A percentile compares a stretch with the other conserved stretches of the same genome.
phyloP scores from a whole-genome alignment of 192 early-diverging fungal species.

The Mortierella claussenii region DNA sequence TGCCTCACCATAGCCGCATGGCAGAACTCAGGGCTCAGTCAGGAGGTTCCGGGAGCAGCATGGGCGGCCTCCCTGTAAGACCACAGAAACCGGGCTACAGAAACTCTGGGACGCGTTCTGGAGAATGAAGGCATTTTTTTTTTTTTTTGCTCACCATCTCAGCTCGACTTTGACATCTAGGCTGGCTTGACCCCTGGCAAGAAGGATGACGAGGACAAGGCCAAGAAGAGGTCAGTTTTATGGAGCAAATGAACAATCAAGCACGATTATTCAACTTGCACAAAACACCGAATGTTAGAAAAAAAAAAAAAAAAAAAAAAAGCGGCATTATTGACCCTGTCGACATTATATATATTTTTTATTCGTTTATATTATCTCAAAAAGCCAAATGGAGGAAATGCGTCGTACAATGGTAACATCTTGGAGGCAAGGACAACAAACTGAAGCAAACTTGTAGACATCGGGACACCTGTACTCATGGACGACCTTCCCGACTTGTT shows the following conservation, averaged over 20 bases:
- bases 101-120: no score
- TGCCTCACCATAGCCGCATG: slow-evolving; percentile 43
- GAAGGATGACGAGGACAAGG: slow-evolving; percentile 70
- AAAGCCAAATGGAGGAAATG: slow-evolving; percentile 88
- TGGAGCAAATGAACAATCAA: no score
- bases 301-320: no score
- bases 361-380: neutral
- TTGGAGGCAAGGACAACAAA: no score
- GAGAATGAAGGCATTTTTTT: slow-evolving; percentile 1
- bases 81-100: no score
- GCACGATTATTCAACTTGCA: no score
- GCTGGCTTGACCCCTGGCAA: slow-evolving; percentile 50
- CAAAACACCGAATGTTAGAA: no score
- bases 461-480: no score
- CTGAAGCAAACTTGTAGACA: no score
- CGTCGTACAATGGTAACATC: slow-evolving; percentile 83
- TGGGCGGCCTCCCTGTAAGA: slow-evolving; percentile 37
- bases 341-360: no score
- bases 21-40: slow-evolving; percentile 52
- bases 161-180: slow-evolving; percentile 14
- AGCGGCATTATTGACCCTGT: neutral
- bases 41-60: slow-evolving; percentile 38
- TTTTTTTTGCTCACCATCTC: no score
- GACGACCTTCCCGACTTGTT: no score
- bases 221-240: slow-evolving; percentile 78